These are phyloP conservation scores for Phoenix roebelenii DNA, from an alignment of 176 grass and related monocot species.

Conservation along the genomic window DNA sequence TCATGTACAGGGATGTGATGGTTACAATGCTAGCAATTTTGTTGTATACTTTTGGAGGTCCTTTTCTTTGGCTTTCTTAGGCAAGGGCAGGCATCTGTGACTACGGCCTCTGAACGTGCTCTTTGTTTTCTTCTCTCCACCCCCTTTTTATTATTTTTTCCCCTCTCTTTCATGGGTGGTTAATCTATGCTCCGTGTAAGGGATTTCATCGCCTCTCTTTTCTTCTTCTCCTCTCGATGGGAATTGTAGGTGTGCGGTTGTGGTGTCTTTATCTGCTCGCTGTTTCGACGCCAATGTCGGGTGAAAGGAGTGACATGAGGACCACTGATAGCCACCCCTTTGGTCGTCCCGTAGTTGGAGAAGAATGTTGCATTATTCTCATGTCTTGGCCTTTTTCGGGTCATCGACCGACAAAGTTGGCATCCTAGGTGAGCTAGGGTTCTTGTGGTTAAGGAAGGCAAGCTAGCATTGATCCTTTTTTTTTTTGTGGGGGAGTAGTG, in stretches of 20 bases:
- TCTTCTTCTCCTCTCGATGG: conserved; percentile 4
- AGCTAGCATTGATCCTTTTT: not conserved
- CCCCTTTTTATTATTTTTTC: not conserved
- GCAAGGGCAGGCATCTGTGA: conserved; percentile 4
- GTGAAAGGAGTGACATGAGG: conserved; percentile 32
- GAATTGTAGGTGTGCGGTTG: not conserved
- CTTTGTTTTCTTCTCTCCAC: conserved; percentile 3
- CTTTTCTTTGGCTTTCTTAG: conserved; percentile 5
- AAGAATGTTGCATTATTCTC: conserved; percentile 21
- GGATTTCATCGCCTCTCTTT: conserved; percentile 10
- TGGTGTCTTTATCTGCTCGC: not conserved
- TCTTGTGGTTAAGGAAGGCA: not conserved
- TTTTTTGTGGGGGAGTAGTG: not conserved
- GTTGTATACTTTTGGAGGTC: not conserved
- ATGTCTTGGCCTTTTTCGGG: conserved; percentile 11
- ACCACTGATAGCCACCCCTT: conserved; percentile 28
- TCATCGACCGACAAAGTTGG: conserved; percentile 31
- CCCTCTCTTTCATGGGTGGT: conserved; percentile 2
- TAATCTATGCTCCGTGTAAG: conserved; percentile 6
- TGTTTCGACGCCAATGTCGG: conserved; percentile 10
- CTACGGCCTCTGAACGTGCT: not conserved
- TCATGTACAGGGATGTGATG: conserved; percentile 5
- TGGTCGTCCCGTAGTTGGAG: conserved; percentile 27
- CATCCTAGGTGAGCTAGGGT: conserved; percentile 19
- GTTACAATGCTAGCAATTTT: not conserved